These are phyloP conservation scores for Aspergillus sp. DNA, from an alignment of 2,329 filamentous ascomycete species.

Conservation along the genomic window DNA sequence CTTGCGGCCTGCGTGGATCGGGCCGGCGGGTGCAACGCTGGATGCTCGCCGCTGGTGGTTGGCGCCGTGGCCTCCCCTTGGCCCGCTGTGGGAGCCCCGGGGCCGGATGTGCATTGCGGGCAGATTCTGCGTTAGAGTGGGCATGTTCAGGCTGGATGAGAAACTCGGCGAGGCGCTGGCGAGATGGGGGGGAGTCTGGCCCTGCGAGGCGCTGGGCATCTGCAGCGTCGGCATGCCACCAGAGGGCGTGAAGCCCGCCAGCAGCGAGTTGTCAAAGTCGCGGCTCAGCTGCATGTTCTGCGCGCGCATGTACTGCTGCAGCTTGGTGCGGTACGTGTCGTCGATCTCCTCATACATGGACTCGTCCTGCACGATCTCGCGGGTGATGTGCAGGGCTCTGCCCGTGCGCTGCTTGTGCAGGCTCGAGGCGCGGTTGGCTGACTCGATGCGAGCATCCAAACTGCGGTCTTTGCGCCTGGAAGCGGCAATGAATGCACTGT, in stretches of 20 bases:
- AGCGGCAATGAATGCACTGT: constrained; percentile 84
- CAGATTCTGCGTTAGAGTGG: no score
- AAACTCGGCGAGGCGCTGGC: not conserved
- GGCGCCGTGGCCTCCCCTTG: not conserved
- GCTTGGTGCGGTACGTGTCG: constrained; percentile 59
- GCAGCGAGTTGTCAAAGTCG: constrained; percentile 39
- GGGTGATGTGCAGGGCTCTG: constrained; percentile 75
- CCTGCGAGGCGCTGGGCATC: constrained; percentile 25
- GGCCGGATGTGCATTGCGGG: no score
- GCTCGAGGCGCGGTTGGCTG: constrained; percentile 81
- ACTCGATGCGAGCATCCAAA: constrained; percentile 83
- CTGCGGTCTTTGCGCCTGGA: constrained; percentile 84
- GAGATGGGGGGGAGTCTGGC: not conserved
- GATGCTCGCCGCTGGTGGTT: constrained; percentile 28
- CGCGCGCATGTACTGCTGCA: constrained; percentile 38
- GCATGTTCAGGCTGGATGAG: no score
- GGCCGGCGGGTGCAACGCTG: constrained; percentile 26
- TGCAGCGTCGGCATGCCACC: not conserved
- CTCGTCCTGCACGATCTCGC: constrained; percentile 83
- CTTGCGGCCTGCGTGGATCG: constrained; percentile 31
- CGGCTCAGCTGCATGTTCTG: constrained; percentile 40
- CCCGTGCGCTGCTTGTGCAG: constrained; percentile 88
- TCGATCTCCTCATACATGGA: constrained; percentile 98
- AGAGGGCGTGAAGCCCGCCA: constrained; percentile 15
- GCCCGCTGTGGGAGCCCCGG: no score